These are phyloP conservation scores for Punica granatum DNA, from an alignment of 345 rosid genomes.

Conservation along the genomic window DNA sequence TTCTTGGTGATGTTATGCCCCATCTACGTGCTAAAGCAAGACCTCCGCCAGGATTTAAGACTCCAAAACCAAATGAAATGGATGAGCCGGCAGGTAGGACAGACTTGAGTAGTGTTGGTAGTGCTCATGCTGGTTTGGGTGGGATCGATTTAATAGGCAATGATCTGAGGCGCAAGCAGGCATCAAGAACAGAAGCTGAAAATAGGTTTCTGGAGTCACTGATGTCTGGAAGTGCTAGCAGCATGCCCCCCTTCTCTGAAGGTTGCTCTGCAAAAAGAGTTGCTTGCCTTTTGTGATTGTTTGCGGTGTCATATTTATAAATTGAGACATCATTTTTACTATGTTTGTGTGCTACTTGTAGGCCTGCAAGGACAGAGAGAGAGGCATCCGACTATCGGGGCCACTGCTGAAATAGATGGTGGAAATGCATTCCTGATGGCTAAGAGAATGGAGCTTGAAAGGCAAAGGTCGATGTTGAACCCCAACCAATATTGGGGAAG, in stretches of 20 bases:
- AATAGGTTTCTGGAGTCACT: constrained; percentile 90
- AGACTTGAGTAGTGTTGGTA: constrained; percentile 40
- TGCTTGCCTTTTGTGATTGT: not conserved
- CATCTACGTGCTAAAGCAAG: constrained; percentile 91
- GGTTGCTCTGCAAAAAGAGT: constrained; percentile 33
- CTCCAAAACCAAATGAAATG: constrained; percentile 54
- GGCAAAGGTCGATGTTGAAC: constrained; percentile 54
- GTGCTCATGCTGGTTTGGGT: constrained; percentile 23
- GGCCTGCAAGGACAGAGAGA: constrained; percentile 62
- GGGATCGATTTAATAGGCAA: constrained; percentile 46
- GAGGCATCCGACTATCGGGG: constrained; percentile 36
- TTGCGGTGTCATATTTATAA: not conserved
- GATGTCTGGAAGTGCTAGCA: constrained; percentile 55
- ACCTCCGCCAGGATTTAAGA: constrained; percentile 94
- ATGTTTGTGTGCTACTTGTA: constrained; percentile 24
- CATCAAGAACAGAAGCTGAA: constrained; percentile 70
- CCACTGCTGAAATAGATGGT: constrained; percentile 47
- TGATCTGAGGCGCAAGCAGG: constrained; percentile 47
- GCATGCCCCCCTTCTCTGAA: constrained; percentile 31
- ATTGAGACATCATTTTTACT: not conserved
- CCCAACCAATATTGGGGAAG: constrained; percentile 63
- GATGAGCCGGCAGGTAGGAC: constrained; percentile 41
- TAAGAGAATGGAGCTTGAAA: constrained; percentile 66
- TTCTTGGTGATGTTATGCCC: constrained; percentile 96
- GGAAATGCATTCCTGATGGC: constrained; percentile 63